A percentile compares a stretch with the other conserved stretches of the same genome.
Evolutionary conservation across 108 stramenopile genomes (phyloP).

Genomic region (Cyclotella baltica): DNA sequence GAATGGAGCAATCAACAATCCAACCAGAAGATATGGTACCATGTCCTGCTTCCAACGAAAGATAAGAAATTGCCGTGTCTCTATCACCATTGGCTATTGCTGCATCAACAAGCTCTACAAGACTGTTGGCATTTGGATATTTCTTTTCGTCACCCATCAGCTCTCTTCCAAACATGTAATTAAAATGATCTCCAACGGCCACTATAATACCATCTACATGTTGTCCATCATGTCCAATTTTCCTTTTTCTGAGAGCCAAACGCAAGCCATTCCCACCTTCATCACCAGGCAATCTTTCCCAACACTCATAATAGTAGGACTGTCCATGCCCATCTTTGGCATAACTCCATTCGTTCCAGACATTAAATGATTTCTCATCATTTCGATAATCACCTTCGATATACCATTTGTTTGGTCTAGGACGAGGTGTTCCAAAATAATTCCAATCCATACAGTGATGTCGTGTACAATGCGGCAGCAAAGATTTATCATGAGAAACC

Average conservation of each 20-base stretch:
- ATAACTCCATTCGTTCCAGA: conserved; percentile 88
- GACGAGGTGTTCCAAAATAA: conserved; percentile 71
- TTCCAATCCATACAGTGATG: conserved; percentile 95
- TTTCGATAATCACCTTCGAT: conserved; percentile 56
- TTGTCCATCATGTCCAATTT: conserved; percentile 1
- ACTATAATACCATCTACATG: conserved; percentile 67
- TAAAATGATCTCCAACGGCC: conserved; percentile 83
- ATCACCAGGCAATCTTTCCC: conserved; percentile 72
- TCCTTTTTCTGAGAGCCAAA: conserved; percentile 61
- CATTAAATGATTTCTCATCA: conserved; percentile 14
- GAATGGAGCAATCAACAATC: conserved; percentile 77
- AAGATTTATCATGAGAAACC: conserved; percentile 16
- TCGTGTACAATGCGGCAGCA: conserved; percentile 68
- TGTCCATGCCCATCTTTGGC: conserved; percentile 81
- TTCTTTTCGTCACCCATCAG: conserved; percentile 33
- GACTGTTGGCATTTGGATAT: conserved; percentile 36
- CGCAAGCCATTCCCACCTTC: conserved; percentile 39
- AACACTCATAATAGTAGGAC: conserved; percentile 86
- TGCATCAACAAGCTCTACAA: conserved; percentile 70
- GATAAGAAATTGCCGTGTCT: conserved; percentile 58
- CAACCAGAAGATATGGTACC: conserved; percentile 74
- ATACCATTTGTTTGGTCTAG: conserved; percentile 92
- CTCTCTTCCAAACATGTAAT: conserved; percentile 64
- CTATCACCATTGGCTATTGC: conserved; percentile 71
- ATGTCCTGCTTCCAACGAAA: conserved; percentile 80